Evolutionary conservation across 495 filamentous ascomycete genomes (phyloP).

Genomic region (Extremus antarcticus): DNA sequence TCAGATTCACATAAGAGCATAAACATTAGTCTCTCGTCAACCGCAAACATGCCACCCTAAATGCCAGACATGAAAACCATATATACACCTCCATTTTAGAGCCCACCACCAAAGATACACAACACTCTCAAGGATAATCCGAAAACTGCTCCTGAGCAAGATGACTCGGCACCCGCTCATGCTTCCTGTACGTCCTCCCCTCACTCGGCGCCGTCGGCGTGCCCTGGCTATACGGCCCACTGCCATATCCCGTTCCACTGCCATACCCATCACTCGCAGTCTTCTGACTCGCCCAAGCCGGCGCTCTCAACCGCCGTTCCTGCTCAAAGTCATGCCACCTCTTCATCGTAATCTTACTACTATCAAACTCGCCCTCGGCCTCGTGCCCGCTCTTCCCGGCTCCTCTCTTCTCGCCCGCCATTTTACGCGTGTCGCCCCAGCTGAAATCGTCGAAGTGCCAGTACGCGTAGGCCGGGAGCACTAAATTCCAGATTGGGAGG

Average conservation of each 20-base stretch:
- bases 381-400: slow-evolving; percentile 73
- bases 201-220: not conserved
- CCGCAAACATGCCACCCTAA: not conserved
- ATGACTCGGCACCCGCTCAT: slow-evolving; percentile 12
- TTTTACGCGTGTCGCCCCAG: slow-evolving; percentile 98
- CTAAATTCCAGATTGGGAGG: slow-evolving; percentile 94
- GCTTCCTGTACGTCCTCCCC: not conserved
- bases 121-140: slow-evolving; percentile 9
- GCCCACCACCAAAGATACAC: not conserved
- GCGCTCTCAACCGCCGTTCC: slow-evolving; percentile 24
- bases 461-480: slow-evolving; percentile 88
- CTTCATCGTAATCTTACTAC: slow-evolving; percentile 20
- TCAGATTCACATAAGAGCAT: not conserved
- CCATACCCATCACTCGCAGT: not conserved
- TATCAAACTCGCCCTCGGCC: slow-evolving; percentile 18
- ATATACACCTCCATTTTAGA: not conserved
- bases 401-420: slow-evolving; percentile 80
- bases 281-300: slow-evolving; percentile 1
- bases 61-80: not conserved
- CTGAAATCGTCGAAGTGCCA: slow-evolving; percentile 99
- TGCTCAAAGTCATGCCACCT: slow-evolving; percentile 94
- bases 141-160: slow-evolving; percentile 10
- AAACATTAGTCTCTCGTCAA: not conserved
- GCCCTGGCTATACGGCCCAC: not conserved
- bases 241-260: not conserved